phyloP scores from a whole-genome alignment of 164 flowering plant species.

The Vitis labrusca region DNA sequence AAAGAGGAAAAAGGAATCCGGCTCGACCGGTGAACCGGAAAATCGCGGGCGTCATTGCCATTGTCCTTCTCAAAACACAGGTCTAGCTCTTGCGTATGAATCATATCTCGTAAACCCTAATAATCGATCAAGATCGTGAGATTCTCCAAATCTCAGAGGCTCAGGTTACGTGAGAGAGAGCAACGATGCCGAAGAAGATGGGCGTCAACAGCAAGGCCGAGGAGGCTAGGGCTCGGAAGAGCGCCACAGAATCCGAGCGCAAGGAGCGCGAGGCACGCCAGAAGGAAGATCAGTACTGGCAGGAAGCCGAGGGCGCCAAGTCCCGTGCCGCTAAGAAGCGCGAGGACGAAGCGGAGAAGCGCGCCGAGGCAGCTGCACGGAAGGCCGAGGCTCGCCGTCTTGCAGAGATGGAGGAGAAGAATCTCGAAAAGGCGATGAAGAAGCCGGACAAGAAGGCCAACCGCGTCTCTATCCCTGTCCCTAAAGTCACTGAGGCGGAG shows the following conservation, averaged over 20 bases:
- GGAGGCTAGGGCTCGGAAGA: constrained; percentile 76
- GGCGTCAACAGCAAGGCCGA: constrained; percentile 95
- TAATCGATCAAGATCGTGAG: not conserved
- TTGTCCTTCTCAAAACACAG: too few relatives aligned
- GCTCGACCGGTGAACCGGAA: not conserved
- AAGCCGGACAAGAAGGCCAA: constrained; percentile 92
- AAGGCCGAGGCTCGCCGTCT: constrained; percentile 73
- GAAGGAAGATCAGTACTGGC: constrained; percentile 93
- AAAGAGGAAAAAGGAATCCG: not conserved
- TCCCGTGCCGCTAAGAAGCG: constrained; percentile 83
- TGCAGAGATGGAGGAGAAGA: constrained; percentile 87
- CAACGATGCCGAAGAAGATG: constrained; percentile 90
- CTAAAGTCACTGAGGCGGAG: constrained; percentile 93
- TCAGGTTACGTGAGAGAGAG: not conserved
- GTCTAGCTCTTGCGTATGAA: too few relatives aligned
- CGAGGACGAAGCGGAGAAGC: constrained; percentile 90
- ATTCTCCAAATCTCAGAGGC: not conserved
- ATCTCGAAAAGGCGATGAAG: constrained; percentile 58
- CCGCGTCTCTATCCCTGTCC: constrained; percentile 81
- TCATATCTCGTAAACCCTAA: not conserved
- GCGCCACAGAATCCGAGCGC: constrained; percentile 69
- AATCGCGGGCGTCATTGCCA: not conserved
- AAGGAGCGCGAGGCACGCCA: constrained; percentile 62
- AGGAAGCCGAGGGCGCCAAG: constrained; percentile 81
- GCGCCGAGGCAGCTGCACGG: constrained; percentile 74